A percentile compares a stretch with the other conserved stretches of the same genome.
These are phyloP conservation scores for Digitaria exilis DNA, from an alignment of 202 grass and related monocot genomes.

Conservation along the genomic window DNA sequence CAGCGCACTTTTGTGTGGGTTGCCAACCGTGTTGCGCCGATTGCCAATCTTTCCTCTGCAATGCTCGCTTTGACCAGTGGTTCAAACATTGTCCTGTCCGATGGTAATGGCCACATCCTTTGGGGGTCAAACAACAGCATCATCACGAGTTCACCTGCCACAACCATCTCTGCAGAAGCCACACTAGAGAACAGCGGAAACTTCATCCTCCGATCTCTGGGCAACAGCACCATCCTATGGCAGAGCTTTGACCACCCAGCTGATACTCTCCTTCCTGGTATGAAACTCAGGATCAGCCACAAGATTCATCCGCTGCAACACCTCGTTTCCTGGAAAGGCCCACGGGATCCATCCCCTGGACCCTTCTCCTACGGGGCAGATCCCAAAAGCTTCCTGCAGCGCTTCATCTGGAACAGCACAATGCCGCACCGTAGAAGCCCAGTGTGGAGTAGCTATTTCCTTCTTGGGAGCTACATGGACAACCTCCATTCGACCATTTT, in stretches of 20 bases:
- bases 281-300: slow-evolving; percentile 56
- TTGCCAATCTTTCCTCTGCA: slow-evolving; percentile 41
- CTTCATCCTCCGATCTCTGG: slow-evolving; percentile 47
- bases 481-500: slow-evolving; percentile 28
- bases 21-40: slow-evolving; percentile 54
- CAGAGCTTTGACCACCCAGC: slow-evolving; percentile 69
- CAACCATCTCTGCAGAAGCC: slow-evolving; percentile 18
- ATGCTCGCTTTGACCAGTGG: slow-evolving; percentile 22
- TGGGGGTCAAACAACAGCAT: slow-evolving; percentile 42
- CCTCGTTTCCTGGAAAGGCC: slow-evolving; percentile 50
- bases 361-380: slow-evolving; percentile 50
- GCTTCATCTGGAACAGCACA: slow-evolving; percentile 43
- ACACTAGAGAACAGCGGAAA: slow-evolving; percentile 58
- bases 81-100: slow-evolving; percentile 38
- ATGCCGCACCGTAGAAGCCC: slow-evolving; percentile 47
- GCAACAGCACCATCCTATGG: slow-evolving; percentile 38
- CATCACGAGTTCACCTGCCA: not conserved
- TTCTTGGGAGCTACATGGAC: slow-evolving; percentile 38
- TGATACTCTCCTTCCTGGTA: slow-evolving; percentile 53
- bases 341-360: slow-evolving; percentile 51
- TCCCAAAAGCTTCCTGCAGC: slow-evolving; percentile 43
- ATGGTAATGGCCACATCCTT: slow-evolving; percentile 19
- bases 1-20: slow-evolving; percentile 53
- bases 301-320: slow-evolving; percentile 31
- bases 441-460: slow-evolving; percentile 36